phyloP scores from a whole-genome alignment of 768 basidiomycete species.

The Termitomyces sp. region DNA sequence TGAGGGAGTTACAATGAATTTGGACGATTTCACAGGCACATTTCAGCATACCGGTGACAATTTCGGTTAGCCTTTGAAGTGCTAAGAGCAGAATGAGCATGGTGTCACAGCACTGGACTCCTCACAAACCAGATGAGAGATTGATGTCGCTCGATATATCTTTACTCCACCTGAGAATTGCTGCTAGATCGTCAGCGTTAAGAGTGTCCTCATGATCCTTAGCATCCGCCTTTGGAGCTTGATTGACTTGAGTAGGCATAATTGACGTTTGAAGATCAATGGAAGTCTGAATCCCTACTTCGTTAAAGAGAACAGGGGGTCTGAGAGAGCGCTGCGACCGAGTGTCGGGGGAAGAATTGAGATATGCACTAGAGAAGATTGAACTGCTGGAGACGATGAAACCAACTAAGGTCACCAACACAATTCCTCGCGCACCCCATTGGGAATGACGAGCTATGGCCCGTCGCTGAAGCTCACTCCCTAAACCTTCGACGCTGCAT shows the following conservation, averaged over 20 bases:
- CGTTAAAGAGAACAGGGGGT: conserved; percentile 48
- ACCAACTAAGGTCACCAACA: conserved; percentile 32
- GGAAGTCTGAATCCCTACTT: conserved; percentile 60
- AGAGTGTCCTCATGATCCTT: conserved; percentile 53
- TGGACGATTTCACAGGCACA: background rate
- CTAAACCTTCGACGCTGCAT: conserved; percentile 60
- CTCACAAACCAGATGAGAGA: conserved; percentile 45
- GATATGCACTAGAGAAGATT: conserved; percentile 36
- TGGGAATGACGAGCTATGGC: conserved; percentile 62
- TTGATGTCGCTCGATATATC: conserved; percentile 73
- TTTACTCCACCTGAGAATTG: conserved; percentile 70
- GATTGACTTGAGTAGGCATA: conserved; percentile 20
- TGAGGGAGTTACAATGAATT: conserved; percentile 12
- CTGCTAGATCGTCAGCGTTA: conserved; percentile 55
- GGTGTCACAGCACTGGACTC: background rate
- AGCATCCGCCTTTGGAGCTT: conserved; percentile 24
- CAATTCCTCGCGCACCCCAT: conserved; percentile 71
- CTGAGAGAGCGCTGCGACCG: conserved; percentile 45
- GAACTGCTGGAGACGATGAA: background rate
- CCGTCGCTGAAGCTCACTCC: conserved; percentile 59
- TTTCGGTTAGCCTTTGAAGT: conserved; percentile 64
- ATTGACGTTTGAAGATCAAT: conserved; percentile 26
- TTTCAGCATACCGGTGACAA: conserved; percentile 47
- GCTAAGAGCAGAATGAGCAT: conserved; percentile 27
- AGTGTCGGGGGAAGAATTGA: conserved; percentile 40